Base-by-base conservation (phyloP, 2,329 filamentous ascomycete genomes). In the Ophidiomyces ophidiicola region DNA sequence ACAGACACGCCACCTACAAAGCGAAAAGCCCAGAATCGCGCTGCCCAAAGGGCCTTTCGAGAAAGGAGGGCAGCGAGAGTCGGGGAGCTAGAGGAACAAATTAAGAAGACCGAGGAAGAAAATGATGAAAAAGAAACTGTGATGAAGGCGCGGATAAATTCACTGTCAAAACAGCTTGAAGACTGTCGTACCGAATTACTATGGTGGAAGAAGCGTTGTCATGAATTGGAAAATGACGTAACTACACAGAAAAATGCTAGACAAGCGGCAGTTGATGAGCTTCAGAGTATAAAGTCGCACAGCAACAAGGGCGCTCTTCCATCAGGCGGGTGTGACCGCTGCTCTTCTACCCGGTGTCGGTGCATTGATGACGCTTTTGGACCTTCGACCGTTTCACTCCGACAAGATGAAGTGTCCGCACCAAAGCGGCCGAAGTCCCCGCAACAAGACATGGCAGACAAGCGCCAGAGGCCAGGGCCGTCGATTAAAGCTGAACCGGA, bases 61-160 rank as follows among this genome's bases (percentile, higher is more conserved):
- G 87, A 94, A 59, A 81, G 87, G 47, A 94, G 94, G 64, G 87
- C 66, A 77, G 90, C 48, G 92, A 94, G 67, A 26, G 83, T 94
- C 5, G 79, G 81, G 26, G 87, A 74, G 47, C 61, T 76, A 32
- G 66, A 72, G 44, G 66, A 73, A 36, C 59, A 68, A 37, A 59
- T 68, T 29, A 68, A 66, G 46, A 54, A 63, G 36, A 62, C 66
- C 21, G 64, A 69, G 48, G 63, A 67, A 25, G 60, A 64, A 30
- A 56, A 66, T 47, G 62, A 64, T n/a, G 50, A 56, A 23, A 59
- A 63, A 36, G 52, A 64, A 42, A 52, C 57, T 8, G 70, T 76
- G 5, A 69, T 75, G 46, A 62, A 66, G 32, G 72, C 79, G 47
- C 61, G 68, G 39, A 76, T 69, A 24, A 50, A 53, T 14, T 59